These are phyloP conservation scores for Solanum ossicruentum DNA, from an alignment of 257 asterid genomes.

Conservation along the genomic window DNA sequence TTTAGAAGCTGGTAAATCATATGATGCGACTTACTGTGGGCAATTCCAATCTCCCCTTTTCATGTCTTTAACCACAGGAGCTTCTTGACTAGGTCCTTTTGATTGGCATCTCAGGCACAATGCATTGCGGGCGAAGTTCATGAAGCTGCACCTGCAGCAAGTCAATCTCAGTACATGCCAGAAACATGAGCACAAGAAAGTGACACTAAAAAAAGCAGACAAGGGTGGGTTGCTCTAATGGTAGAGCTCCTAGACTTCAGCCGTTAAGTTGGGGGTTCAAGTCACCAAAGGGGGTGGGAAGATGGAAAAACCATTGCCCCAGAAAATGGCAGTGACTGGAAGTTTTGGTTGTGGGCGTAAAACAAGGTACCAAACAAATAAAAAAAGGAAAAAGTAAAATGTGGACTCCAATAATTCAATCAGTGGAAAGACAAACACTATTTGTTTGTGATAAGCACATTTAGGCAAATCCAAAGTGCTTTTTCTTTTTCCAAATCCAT, in stretches of 20 bases:
- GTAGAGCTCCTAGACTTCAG: neutral
- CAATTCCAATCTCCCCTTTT: constrained; percentile 88
- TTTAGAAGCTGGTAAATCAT: neutral
- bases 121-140: constrained; percentile 65
- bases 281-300: neutral
- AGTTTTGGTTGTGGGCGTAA: neutral
- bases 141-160: constrained; percentile 65
- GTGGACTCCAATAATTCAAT: neutral
- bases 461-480: neutral
- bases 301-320: neutral
- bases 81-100: constrained; percentile 27
- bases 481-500: neutral
- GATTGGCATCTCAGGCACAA: constrained; percentile 47
- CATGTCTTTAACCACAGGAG: constrained; percentile 18
- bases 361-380: neutral
- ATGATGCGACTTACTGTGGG: constrained; percentile 35
- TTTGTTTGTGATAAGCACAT: neutral
- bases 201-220: neutral
- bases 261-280: neutral
- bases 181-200: neutral
- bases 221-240: neutral
- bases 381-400: neutral
- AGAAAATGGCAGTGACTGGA: neutral
- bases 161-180: neutral
- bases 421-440: neutral